A percentile compares a stretch with the other conserved stretches of the same genome.
Evolutionary conservation across 2,329 filamentous ascomycete species (phyloP).

Genomic region (Aspergillus sp.): DNA sequence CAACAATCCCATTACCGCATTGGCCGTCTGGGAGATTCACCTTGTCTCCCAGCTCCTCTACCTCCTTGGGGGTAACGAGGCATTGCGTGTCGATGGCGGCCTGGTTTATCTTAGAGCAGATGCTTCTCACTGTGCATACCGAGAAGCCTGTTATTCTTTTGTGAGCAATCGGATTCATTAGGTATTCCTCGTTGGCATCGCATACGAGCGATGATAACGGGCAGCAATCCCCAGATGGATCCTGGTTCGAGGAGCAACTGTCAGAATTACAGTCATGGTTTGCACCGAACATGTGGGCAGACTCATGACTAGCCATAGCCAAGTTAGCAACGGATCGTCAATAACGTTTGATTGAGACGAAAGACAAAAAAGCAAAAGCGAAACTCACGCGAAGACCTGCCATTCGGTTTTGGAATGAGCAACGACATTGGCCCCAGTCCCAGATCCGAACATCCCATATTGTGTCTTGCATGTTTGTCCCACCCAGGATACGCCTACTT

Average conservation of each 20-base stretch:
- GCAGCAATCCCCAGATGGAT: constrained; percentile 66
- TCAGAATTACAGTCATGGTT: constrained; percentile 59
- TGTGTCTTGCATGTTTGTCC: constrained; percentile 68
- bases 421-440: constrained; percentile 69
- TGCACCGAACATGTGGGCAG: constrained; percentile 87
- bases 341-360: too few species aligned
- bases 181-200: constrained; percentile 69
- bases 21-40: constrained; percentile 53
- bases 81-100: constrained; percentile 24
- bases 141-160: constrained; percentile 73
- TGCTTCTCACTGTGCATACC: constrained; percentile 80
- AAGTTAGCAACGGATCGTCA: background rate
- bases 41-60: constrained; percentile 40
- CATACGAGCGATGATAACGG: constrained; percentile 66
- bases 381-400: constrained; percentile 74
- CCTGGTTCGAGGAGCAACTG: constrained; percentile 49
- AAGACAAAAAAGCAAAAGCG: background rate
- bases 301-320: constrained; percentile 62
- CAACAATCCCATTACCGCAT: constrained; percentile 92
- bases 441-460: background rate
- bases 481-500: constrained; percentile 78
- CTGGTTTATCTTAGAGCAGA: constrained; percentile 75
- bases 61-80: constrained; percentile 45
- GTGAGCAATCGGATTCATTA: constrained; percentile 55
- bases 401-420: constrained; percentile 79